These are phyloP conservation scores for Botrytis squamosa DNA, from an alignment of 2,329 filamentous ascomycete species.

Conservation along the genomic window DNA sequence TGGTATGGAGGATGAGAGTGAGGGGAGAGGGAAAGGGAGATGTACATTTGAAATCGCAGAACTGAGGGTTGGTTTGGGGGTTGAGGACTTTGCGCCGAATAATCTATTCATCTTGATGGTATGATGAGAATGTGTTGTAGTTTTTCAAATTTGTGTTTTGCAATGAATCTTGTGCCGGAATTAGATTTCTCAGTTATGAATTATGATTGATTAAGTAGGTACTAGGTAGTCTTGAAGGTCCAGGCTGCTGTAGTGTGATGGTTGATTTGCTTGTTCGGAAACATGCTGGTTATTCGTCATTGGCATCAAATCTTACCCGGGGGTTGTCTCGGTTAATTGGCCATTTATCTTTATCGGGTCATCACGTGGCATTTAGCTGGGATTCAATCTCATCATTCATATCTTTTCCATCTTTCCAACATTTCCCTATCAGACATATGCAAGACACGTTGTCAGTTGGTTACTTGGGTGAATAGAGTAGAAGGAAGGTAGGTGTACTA, in stretches of 20 bases:
- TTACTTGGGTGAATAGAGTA: not conserved
- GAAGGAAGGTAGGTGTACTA: not conserved
- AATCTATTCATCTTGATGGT: constrained; percentile 77
- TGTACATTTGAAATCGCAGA: constrained; percentile 77
- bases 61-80: constrained; percentile 85
- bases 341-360: not conserved
- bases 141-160: not conserved
- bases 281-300: not conserved
- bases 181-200: not conserved
- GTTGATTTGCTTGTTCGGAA: not conserved
- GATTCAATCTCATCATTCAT: not conserved
- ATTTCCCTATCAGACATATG: not conserved
- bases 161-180: not conserved
- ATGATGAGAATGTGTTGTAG: not conserved
- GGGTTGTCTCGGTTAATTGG: not conserved
- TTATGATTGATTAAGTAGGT: not conserved
- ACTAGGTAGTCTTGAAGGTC: not conserved
- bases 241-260: not conserved
- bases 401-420: not conserved
- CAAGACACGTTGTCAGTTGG: not conserved
- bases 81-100: constrained; percentile 83
- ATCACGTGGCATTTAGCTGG: not conserved
- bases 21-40: constrained; percentile 8
- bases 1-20: not conserved
- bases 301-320: not conserved